Base-by-base conservation (phyloP, 805 yeast species). In the Candida gorgasii region DNA sequence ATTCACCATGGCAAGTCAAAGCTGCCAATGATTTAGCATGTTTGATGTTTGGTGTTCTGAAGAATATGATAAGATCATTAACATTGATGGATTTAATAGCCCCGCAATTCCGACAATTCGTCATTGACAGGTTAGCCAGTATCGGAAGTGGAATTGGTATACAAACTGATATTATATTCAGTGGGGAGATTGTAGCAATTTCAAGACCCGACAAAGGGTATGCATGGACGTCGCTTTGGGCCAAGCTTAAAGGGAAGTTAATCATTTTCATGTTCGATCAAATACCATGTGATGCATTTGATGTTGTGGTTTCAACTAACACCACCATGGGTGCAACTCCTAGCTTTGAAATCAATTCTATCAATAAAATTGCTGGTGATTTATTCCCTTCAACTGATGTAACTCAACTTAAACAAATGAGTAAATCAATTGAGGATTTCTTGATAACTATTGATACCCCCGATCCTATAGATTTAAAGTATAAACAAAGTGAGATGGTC, bases 141-240 rank as follows among this genome's bases (percentile, higher is more conserved):
- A 23, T 51, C 36, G 31, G 45, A 39, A 13, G 48, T 36, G 46
- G 61, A 48, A 35, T 59, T 38, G 29, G 46, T 16, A 44, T 48
- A 38, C 39, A 36, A 5, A 46, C 48, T 38, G 77, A 77, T 45
- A 74, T 82, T 39, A 78, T 84, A 0, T 86, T 86, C 56, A 78
- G 89, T 1, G 97, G 97, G 45, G 93, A 87, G 53, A 80, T 89
- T 36, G 80, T 89, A 9, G 96, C 95, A 8, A 84, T 89, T 36
- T 70, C 78, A 30, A 75, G 88, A 51, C 80, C 83, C 11, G 73
- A 67, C 36, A 75, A 75, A 36, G 75, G 75, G 20, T 67, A 77
- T 45, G 86, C 90, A 0, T 83, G 95, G 86, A 89, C 96, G 8
- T 86, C 96, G 0, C 62, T 90, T 43, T 92, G 97, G 97, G 95